Percentiles rank a stretch among this genome's conserved stretches.
Evolutionary conservation across 495 filamentous ascomycete species (phyloP).

Genomic region (Talaromyces ruber): DNA sequence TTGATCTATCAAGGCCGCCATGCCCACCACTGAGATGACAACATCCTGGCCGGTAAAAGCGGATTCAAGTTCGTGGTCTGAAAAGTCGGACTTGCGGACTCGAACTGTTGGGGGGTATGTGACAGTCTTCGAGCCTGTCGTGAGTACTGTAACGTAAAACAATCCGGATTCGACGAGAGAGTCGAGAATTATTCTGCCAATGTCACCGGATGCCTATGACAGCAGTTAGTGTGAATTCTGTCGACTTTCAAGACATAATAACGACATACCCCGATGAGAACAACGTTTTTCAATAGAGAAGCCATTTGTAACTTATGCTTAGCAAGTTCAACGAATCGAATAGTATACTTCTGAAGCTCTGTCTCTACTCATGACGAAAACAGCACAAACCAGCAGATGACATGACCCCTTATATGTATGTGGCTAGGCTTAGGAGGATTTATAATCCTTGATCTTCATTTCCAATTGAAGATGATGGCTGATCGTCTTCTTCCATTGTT

Average conservation of each 20-base stretch:
- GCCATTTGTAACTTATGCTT: conserved; percentile 6
- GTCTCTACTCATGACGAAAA: not conserved
- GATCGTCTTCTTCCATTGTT: too few relatives aligned
- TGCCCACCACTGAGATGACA: conserved; percentile 29
- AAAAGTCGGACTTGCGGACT: conserved; percentile 53
- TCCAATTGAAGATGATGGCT: not conserved
- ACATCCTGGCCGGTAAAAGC: conserved; percentile 41
- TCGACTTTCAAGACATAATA: not conserved
- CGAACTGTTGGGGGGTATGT: conserved; percentile 28
- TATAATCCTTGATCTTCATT: not conserved
- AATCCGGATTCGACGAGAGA: conserved; percentile 19
- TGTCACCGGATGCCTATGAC: conserved; percentile 24
- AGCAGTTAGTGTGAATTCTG: not conserved
- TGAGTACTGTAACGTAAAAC: conserved; percentile 52
- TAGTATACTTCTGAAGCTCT: not conserved
- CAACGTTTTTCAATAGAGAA: conserved; percentile 16
- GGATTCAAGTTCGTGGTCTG: conserved; percentile 37
- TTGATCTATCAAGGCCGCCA: conserved; percentile 27
- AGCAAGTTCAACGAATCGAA: not conserved
- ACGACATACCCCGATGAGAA: conserved; percentile 17
- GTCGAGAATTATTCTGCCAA: conserved; percentile 29
- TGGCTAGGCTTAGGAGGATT: not conserved
- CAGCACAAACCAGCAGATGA: not conserved
- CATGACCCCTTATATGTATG: not conserved
- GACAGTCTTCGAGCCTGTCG: conserved; percentile 25